phyloP scores from a whole-genome alignment of 441 rosid genomes.

The Hura crepitans region DNA sequence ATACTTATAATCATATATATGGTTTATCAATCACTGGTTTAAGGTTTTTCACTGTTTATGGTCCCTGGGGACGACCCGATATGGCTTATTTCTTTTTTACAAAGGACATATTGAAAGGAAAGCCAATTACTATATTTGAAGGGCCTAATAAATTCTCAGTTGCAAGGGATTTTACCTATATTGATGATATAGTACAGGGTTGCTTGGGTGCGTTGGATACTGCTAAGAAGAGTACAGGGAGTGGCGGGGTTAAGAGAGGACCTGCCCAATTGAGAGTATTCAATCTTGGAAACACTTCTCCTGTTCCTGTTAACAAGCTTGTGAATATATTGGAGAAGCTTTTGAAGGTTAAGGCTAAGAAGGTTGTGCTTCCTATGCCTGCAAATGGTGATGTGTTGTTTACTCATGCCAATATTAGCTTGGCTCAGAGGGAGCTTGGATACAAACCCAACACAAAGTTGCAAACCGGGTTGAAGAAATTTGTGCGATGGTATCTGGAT shows the following conservation, averaged over 20 bases:
- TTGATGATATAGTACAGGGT: conserved; percentile 45
- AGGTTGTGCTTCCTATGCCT: conserved; percentile 33
- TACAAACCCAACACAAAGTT: conserved; percentile 35
- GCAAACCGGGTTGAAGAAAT: conserved; percentile 43
- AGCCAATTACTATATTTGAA: conserved; percentile 30
- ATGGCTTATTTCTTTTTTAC: conserved; percentile 48
- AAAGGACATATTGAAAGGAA: conserved; percentile 36
- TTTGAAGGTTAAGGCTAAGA: conserved; percentile 45
- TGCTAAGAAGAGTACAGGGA: conserved; percentile 38
- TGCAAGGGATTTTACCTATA: conserved; percentile 44
- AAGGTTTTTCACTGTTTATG: conserved; percentile 45
- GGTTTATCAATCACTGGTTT: conserved; percentile 42
- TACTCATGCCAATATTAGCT: conserved; percentile 43
- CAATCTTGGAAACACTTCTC: conserved; percentile 44
- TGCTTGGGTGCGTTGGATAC: conserved; percentile 45
- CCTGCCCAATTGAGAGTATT: conserved; percentile 36
- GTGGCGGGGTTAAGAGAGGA: conserved; percentile 38
- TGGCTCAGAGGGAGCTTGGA: conserved; percentile 38
- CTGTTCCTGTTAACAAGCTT: conserved; percentile 37
- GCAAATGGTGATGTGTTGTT: conserved; percentile 43
- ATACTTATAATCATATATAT: conserved; percentile 41
- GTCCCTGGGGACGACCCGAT: conserved; percentile 50
- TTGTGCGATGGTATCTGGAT: conserved; percentile 40
- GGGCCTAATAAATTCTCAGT: conserved; percentile 34
- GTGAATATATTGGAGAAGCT: conserved; percentile 42